phyloP scores from a whole-genome alignment of 2,329 filamentous ascomycete species.

The Ophidiomyces ophidiicola region DNA sequence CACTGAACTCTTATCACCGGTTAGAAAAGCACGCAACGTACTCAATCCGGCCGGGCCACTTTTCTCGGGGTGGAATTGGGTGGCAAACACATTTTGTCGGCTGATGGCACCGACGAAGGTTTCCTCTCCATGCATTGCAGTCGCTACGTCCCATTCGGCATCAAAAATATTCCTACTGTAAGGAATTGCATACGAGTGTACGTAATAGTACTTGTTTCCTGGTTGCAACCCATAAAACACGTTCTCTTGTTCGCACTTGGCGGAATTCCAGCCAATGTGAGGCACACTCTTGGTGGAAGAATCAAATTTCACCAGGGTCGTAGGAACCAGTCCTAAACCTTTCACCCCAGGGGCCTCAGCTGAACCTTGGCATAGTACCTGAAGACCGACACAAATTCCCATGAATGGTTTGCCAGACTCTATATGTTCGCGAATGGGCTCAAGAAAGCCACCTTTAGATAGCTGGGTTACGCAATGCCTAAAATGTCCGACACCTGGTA shows the following conservation, averaged over 20 bases:
- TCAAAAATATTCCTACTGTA: constrained; percentile 61
- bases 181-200: constrained; percentile 81
- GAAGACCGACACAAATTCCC: constrained; percentile 90
- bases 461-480: constrained; percentile 88
- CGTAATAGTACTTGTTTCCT: constrained; percentile 94
- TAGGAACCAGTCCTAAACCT: constrained; percentile 65
- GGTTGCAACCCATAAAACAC: constrained; percentile 68
- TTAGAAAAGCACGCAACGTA: constrained; percentile 72
- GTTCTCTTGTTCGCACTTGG: constrained; percentile 43
- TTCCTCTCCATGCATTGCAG: constrained; percentile 73
- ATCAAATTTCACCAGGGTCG: constrained; percentile 62
- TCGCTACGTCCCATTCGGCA: constrained; percentile 85
- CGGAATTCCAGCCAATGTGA: constrained; percentile 97
- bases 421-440: constrained; percentile 72
- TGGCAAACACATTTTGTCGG: constrained; percentile 72
- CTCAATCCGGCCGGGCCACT: constrained; percentile 79
- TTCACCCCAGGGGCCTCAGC: constrained; percentile 59
- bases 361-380: constrained; percentile 79
- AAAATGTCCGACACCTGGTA: constrained; percentile 94
- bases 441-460: constrained; percentile 65
- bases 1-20: constrained; percentile 53
- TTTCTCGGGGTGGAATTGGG: constrained; percentile 97
- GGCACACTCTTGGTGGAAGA: constrained; percentile 77
- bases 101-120: constrained; percentile 85
- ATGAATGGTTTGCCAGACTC: constrained; percentile 90